Conservation (phyloP, 2,329 filamentous ascomycete species). For the Penicillium carneum region DNA sequence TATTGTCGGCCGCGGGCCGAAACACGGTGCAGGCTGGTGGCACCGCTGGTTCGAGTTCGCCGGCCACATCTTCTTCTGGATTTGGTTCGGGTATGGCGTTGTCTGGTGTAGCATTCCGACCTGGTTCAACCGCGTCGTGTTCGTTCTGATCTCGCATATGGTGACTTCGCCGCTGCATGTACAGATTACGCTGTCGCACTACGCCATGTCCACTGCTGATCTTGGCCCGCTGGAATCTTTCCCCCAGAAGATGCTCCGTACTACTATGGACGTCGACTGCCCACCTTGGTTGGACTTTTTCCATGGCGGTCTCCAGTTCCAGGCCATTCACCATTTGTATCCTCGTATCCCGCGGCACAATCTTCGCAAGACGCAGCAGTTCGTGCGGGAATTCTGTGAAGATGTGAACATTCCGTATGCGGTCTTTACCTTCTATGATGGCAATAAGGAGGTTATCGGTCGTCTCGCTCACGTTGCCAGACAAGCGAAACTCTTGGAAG, state of each 20-base stretch:
- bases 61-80: slow-evolving; percentile 81
- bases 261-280: slow-evolving; percentile 90
- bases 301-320: slow-evolving; percentile 86
- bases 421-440: slow-evolving; percentile 79
- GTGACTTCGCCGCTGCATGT: slow-evolving; percentile 81
- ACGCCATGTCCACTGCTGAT: slow-evolving; percentile 88
- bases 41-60: slow-evolving; percentile 77
- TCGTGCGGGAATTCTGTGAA: slow-evolving; percentile 79
- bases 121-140: slow-evolving; percentile 71
- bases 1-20: slow-evolving; percentile 70
- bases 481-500: slow-evolving; percentile 74
- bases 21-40: slow-evolving; percentile 78
- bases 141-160: slow-evolving; percentile 79
- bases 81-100: slow-evolving; percentile 79
- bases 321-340: slow-evolving; percentile 83
- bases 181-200: slow-evolving; percentile 90
- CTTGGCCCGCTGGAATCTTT: slow-evolving; percentile 83
- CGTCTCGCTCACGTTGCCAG: slow-evolving; percentile 75
- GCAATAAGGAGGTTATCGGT: slow-evolving; percentile 77
- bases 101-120: slow-evolving; percentile 74
- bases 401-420: slow-evolving; percentile 84
- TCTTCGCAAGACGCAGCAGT: slow-evolving; percentile 72
- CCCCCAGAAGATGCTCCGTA: slow-evolving; percentile 84
- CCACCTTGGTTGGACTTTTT: slow-evolving; percentile 85
- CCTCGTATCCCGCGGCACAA: slow-evolving; percentile 84